Conservation (phyloP, 192 early-diverging fungal genomes). For the Coemansia furcata region DNA sequence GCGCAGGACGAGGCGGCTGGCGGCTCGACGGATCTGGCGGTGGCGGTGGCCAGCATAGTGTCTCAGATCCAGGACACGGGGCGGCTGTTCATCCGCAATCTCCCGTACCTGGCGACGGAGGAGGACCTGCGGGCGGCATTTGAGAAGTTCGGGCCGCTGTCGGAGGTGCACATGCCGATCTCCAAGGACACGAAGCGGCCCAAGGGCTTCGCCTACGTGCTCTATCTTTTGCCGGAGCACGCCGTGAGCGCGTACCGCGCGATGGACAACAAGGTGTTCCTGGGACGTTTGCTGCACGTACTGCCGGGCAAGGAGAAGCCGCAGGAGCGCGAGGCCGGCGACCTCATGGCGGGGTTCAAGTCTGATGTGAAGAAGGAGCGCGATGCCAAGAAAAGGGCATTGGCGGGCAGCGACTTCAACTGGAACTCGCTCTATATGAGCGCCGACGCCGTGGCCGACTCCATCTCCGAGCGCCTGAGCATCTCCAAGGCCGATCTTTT, state of each 20-base stretch:
- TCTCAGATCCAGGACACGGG: conserved; percentile 91
- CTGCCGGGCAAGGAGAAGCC: conserved; percentile 84
- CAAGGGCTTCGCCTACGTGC: conserved; percentile 90
- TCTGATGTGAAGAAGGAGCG: conserved; percentile 78
- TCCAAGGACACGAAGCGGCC: conserved; percentile 87
- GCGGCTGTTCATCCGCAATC: conserved; percentile 89
- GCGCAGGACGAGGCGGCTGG: background rate
- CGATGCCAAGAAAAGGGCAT: conserved; percentile 74
- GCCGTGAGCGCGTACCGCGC: conserved; percentile 84
- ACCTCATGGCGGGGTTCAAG: conserved; percentile 54
- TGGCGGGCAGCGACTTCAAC: conserved; percentile 81
- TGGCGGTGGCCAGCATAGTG: conserved; percentile 33
- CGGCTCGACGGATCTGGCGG: conserved; percentile 16
- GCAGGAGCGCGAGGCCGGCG: conserved; percentile 38
- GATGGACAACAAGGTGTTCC: conserved; percentile 83
- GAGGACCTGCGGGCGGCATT: conserved; percentile 83
- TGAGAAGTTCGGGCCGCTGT: conserved; percentile 83
- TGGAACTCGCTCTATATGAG: conserved; percentile 98
- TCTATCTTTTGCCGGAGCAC: conserved; percentile 89
- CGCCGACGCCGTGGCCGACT: conserved; percentile 90
- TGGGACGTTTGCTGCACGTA: conserved; percentile 89
- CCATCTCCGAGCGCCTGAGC: conserved; percentile 89
- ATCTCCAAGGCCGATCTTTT: conserved; percentile 92
- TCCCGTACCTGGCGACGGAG: conserved; percentile 85
- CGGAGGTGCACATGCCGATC: conserved; percentile 95